Conservation (phyloP, 1,139 yeast genomes). For the Geotrichum carabidarum region DNA sequence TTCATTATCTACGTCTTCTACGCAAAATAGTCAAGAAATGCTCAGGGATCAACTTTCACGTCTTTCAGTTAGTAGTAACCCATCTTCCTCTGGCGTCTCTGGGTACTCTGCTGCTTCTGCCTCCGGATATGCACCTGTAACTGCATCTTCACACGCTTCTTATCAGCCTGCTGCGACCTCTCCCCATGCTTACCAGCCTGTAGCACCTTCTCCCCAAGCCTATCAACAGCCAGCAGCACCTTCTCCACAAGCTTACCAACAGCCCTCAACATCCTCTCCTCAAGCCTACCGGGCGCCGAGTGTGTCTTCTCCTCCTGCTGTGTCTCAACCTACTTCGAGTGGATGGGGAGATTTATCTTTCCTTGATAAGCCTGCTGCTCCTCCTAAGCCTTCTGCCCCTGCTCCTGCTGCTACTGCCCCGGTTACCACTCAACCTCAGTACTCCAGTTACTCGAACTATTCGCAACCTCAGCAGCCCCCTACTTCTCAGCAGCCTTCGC, state of each 20-base stretch:
- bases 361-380: conserved; percentile 15
- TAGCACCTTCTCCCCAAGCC: neutral
- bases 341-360: conserved; percentile 23
- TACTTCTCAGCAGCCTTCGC: conserved; percentile 10
- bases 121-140: conserved; percentile 1
- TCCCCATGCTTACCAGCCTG: no score
- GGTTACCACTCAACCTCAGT: conserved; percentile 3
- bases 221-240: no score
- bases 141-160: conserved; percentile 10
- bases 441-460: conserved; percentile 14
- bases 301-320: conserved; percentile 10
- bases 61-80: conserved; percentile 21
- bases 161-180: conserved; percentile 17
- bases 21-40: conserved; percentile 25
- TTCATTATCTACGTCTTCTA: conserved; percentile 16
- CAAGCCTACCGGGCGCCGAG: conserved; percentile 3
- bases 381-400: conserved; percentile 3
- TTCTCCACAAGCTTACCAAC: neutral
- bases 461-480: conserved; percentile 9
- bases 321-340: conserved; percentile 14
- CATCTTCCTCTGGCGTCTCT: conserved; percentile 6
- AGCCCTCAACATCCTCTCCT: neutral
- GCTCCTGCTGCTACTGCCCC: conserved; percentile 6
- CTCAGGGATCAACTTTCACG: conserved; percentile 29
- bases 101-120: neutral